phyloP scores from a whole-genome alignment of 2,329 filamentous ascomycete genomes.

The Annulohypoxylon truncatum region DNA sequence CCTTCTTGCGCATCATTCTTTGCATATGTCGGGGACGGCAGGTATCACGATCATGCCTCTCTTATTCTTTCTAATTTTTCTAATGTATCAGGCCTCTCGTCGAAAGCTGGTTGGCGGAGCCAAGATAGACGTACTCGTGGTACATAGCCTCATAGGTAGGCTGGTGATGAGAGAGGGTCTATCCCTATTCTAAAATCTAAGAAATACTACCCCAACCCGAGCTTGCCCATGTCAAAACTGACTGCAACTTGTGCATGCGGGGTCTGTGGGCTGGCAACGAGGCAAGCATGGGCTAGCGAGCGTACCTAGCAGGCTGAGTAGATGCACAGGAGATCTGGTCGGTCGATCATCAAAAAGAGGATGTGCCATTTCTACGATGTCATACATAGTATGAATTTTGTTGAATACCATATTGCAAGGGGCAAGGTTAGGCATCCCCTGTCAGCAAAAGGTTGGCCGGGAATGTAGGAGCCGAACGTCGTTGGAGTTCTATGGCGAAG shows the following conservation, averaged over 20 bases:
- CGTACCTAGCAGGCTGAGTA: slow-evolving; percentile 23
- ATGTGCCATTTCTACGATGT: slow-evolving; percentile 13
- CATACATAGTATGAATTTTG: slow-evolving; percentile 1
- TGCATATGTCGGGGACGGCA: slow-evolving; percentile 27
- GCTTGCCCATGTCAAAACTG: slow-evolving; percentile 5
- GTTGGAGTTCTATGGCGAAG: slow-evolving; percentile 15
- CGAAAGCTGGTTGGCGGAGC: slow-evolving; percentile 33
- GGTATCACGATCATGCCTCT: slow-evolving; percentile 22
- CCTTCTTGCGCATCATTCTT: slow-evolving; percentile 26
- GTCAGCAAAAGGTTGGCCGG: not conserved
- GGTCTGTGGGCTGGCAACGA: slow-evolving; percentile 24
- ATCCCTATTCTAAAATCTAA: slow-evolving; percentile 13
- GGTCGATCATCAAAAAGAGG: slow-evolving; percentile 28
- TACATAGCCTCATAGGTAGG: slow-evolving; percentile 35
- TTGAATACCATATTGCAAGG: not conserved
- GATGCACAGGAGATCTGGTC: slow-evolving; percentile 35
- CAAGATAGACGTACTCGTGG: slow-evolving; percentile 18
- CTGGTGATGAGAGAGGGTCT: slow-evolving; percentile 17
- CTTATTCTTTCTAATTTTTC: slow-evolving; percentile 7
- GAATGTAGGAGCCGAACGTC: not conserved
- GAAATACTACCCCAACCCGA: slow-evolving; percentile 23
- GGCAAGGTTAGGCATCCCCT: not conserved
- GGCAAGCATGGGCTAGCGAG: slow-evolving; percentile 28
- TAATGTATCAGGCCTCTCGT: slow-evolving; percentile 3
- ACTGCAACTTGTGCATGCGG: slow-evolving; percentile 23